phyloP scores from a whole-genome alignment of 768 basidiomycete species.

The Leccinellum albellum region DNA sequence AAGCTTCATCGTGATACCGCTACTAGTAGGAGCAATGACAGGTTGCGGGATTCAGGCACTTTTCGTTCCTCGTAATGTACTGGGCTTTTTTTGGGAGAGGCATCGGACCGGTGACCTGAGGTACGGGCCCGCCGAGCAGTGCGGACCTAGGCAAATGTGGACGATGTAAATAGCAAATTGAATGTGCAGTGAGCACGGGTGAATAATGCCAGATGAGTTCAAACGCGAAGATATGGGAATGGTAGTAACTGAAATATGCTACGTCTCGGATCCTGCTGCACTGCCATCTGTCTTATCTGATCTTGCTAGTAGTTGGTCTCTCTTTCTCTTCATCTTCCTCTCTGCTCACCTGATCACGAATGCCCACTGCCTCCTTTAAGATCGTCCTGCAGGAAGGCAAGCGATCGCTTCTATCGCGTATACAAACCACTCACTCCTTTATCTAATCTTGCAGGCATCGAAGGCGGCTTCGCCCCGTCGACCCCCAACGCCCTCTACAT shows the following conservation, averaged over 20 bases:
- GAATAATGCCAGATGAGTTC: neutral
- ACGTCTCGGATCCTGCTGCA: slow-evolving; percentile 1
- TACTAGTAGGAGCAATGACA: neutral
- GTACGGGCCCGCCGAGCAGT: neutral
- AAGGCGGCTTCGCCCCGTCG: slow-evolving; percentile 72
- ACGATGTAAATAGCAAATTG: neutral
- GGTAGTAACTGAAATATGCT: no score
- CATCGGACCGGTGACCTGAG: neutral
- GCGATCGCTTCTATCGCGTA: neutral
- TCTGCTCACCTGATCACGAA: neutral
- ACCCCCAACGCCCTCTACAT: slow-evolving; percentile 53
- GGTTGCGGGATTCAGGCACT: neutral
- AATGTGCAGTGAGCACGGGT: neutral
- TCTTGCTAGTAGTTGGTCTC: neutral
- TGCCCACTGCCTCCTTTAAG: slow-evolving; percentile 17
- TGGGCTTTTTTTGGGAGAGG: neutral
- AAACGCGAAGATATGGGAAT: no score
- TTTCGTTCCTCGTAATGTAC: no score
- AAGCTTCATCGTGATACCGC: slow-evolving; percentile 4
- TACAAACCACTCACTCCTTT: neutral
- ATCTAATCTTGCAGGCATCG: slow-evolving; percentile 45
- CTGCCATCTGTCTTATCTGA: neutral
- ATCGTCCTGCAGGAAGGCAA: slow-evolving; percentile 52
- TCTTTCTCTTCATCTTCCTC: no score
- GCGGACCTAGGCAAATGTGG: no score